Evolutionary conservation across 345 rosid genomes (phyloP).

Genomic region (Gossypium mustelinum): DNA sequence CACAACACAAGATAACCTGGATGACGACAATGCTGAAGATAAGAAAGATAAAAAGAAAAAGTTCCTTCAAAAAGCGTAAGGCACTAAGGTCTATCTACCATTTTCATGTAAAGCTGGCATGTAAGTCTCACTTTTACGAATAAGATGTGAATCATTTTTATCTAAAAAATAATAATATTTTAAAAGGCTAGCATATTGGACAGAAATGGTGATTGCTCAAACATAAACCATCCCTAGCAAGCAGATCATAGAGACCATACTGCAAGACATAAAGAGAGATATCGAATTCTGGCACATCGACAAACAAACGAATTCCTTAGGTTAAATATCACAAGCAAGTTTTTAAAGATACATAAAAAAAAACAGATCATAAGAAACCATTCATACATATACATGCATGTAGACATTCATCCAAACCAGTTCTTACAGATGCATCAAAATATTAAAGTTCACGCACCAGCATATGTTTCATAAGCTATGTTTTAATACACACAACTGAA

Average conservation of each 20-base stretch:
- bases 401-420: neutral
- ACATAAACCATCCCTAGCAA: neutral
- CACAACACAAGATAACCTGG: too few relatives aligned
- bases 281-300: neutral
- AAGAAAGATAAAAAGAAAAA: too few relatives aligned
- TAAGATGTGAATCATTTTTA: too few relatives aligned
- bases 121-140: too few relatives aligned
- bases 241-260: neutral
- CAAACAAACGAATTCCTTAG: neutral
- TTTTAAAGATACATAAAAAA: too few relatives aligned
- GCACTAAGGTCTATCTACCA: too few relatives aligned
- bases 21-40: too few relatives aligned
- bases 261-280: neutral
- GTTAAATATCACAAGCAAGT: neutral
- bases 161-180: too few relatives aligned
- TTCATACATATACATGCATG: neutral
- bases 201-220: neutral
- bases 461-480: neutral
- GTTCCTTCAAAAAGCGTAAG: too few relatives aligned
- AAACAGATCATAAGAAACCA: neutral
- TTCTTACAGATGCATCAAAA: neutral
- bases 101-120: too few relatives aligned
- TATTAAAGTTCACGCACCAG: neutral
- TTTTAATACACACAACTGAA: neutral
- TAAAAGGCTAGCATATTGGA: too few relatives aligned